These are phyloP conservation scores for Breviolum minutum DNA, from an alignment of 73 alveolate genomes.

Conservation along the genomic window DNA sequence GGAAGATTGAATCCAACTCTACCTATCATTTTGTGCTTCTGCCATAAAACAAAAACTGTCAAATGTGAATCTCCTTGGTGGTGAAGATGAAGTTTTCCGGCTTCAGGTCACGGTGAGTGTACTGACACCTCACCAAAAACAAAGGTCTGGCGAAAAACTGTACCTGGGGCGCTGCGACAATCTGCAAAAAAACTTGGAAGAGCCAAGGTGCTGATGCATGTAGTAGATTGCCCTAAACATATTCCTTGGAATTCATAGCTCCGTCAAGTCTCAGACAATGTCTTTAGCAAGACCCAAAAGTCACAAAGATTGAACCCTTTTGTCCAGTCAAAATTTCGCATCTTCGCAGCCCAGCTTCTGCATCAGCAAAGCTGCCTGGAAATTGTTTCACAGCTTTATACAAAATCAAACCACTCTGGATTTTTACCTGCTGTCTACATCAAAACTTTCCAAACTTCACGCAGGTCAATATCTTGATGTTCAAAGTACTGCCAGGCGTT, in stretches of 20 bases:
- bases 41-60: background rate
- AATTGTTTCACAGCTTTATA: no score
- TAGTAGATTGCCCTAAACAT: conserved; percentile 77
- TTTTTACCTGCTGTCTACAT: no score
- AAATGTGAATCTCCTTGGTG: conserved; percentile 50
- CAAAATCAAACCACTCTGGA: no score
- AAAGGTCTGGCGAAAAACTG: background rate
- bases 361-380: conserved; percentile 94
- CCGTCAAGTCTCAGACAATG: no score
- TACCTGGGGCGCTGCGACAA: background rate
- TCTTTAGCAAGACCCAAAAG: no score
- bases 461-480: no score
- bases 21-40: background rate
- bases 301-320: background rate
- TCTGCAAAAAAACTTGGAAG: background rate
- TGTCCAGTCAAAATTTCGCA: background rate
- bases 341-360: conserved; percentile 33
- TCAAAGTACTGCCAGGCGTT: no score
- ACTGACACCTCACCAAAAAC: conserved; percentile 40
- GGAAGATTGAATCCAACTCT: background rate
- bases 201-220: conserved; percentile 71
- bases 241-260: background rate
- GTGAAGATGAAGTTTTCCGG: conserved; percentile 87
- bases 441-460: no score
- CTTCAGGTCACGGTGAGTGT: conserved; percentile 96